phyloP scores from a whole-genome alignment of 305 asterid species.

The Caryopteris hybrid region DNA sequence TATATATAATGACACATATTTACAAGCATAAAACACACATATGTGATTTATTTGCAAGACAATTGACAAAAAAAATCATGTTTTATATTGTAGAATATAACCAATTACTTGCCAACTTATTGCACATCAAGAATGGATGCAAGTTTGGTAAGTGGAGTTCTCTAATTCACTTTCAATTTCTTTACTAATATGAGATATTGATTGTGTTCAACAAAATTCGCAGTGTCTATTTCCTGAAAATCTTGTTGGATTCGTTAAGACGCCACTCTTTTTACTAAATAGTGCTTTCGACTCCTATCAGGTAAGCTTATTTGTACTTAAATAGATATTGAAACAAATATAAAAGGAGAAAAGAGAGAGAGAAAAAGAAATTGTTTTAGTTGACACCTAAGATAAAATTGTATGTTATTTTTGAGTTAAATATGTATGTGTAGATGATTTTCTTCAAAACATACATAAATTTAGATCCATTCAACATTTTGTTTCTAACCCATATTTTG shows the following conservation, averaged over 20 bases:
- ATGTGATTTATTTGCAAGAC: no score
- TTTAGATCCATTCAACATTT: no score
- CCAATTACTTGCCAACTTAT: constrained; percentile 23
- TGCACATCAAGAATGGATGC: constrained; percentile 35
- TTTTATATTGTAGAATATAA: constrained; percentile 17
- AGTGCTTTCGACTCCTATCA: constrained; percentile 24
- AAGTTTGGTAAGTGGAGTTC: constrained; percentile 21
- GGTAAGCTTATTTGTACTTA: neutral
- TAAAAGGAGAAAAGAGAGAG: no score
- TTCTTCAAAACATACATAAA: no score
- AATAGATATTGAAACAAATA: neutral
- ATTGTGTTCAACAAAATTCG: neutral
- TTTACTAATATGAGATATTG: neutral
- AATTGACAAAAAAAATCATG: neutral
- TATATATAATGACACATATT: no score
- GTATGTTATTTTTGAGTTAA: no score
- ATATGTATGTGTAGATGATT: no score
- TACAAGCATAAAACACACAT: no score
- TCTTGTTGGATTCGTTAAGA: constrained; percentile 20
- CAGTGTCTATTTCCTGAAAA: constrained; percentile 41
- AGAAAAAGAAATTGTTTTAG: no score
- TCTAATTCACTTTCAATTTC: neutral
- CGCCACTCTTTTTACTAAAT: constrained; percentile 33
- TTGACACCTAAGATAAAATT: no score
- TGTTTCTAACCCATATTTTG: no score